Base-by-base conservation (phyloP, 345 rosid species). In the Lepidium aucheri region DNA sequence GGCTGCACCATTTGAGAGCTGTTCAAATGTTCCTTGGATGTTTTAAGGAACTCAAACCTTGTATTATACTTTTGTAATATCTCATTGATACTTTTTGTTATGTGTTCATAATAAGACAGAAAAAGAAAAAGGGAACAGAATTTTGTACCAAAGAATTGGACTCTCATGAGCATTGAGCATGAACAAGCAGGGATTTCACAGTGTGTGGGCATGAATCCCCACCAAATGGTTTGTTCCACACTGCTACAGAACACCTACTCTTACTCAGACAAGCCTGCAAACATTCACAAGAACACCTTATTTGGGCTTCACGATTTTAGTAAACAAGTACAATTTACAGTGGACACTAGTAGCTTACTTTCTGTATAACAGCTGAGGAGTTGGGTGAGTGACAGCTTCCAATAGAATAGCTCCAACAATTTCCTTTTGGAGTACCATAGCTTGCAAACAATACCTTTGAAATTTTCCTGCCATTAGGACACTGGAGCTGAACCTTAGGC, bases 371-470 rank as follows among this genome's bases (percentile, higher is more conserved):
- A 54, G 80, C 53, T 67, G 47, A 72, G 32, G 90, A 80, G 59
- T 79, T 43, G 8, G 55, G 63, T 0, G 86, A 79, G 67, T 87
- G 83, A 57, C 90, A 85, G 30, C 47, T 67, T 51, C 90, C 85
- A 50, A 74, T 9, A 41, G 73, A 74, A 63, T 80, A 79, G 44
- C 58, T 65, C 73, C 72, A 55, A 50, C 89, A 82, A 52, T 52
- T 72, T 58, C 89, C 89, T 22, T 12, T 59, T 51, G 89, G 86
- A 20, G 77, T 78, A 51, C 86, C 86, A 65, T 45, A 84, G 81
- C 85, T 85, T 28, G 87, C 85, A 76, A 78, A 85, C 16, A 74
- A 24, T 10, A 83, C 64, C 12, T 59, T 73, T 26, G 84, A 76
- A 58, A 84, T 80, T 39, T 64, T 75, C 65, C 28, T 68, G 56